Evolutionary conservation across 225 moss, liverwort and hornwort genomes (phyloP).

Genomic region (Bryoerythrophyllum caledonicum): DNA sequence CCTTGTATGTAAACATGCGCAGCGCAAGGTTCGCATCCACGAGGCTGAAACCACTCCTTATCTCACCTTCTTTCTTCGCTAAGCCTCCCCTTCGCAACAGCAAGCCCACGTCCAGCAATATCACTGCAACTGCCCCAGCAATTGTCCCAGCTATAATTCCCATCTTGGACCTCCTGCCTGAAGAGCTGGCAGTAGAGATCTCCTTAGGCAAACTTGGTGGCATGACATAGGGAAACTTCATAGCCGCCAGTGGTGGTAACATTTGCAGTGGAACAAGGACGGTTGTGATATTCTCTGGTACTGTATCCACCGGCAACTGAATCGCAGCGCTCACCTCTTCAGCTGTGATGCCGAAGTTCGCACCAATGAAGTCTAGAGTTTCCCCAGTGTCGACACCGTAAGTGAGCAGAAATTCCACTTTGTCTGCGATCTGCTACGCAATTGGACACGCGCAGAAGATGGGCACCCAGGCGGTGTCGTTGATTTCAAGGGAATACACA

Average conservation of each 20-base stretch:
- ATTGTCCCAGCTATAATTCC: not conserved
- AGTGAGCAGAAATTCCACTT: not conserved
- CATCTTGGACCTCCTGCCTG: not conserved
- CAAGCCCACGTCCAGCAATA: not conserved
- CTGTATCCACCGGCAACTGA: not conserved
- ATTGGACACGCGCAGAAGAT: conserved; percentile 7
- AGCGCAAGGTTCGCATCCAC: not conserved
- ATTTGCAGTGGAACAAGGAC: not conserved
- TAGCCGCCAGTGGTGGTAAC: not conserved
- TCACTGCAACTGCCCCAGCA: not conserved
- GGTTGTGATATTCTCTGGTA: not conserved
- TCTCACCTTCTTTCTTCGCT: too few relatives aligned
- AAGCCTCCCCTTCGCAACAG: too few relatives aligned
- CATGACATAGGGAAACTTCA: not conserved
- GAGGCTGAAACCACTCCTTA: too few relatives aligned
- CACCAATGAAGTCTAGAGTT: not conserved
- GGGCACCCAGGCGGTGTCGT: not conserved
- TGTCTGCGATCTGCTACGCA: not conserved
- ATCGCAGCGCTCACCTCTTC: not conserved
- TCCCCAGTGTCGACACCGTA: not conserved
- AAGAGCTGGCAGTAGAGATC: not conserved
- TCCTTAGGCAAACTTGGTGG: too few relatives aligned
- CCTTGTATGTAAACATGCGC: not conserved
- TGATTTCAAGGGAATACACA: not conserved
- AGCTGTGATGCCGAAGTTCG: not conserved